These are phyloP conservation scores for Amphirosellinia nigrospora DNA, from an alignment of 495 filamentous ascomycete species.

Conservation along the genomic window DNA sequence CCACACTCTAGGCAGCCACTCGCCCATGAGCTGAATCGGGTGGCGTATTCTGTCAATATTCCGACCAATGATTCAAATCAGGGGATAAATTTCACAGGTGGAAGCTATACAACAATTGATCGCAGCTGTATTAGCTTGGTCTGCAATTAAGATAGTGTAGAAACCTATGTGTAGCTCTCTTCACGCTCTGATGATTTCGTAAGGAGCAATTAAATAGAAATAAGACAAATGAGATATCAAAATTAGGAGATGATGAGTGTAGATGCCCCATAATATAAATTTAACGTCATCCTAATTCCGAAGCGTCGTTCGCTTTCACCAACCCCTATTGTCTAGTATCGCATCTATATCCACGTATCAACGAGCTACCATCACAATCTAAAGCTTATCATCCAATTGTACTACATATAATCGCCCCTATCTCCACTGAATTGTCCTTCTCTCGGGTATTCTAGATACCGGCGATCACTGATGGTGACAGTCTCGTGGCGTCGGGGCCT, in stretches of 20 bases:
- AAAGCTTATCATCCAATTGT: not conserved
- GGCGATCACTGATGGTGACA: not conserved
- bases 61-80: too few species aligned
- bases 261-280: not conserved
- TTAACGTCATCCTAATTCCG: not conserved
- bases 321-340: not conserved
- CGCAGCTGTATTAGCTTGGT: not conserved
- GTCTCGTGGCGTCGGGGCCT: not conserved
- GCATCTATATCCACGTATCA: not conserved
- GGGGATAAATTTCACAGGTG: not conserved
- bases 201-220: not conserved
- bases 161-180: not conserved
- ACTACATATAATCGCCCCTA: not conserved
- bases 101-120: not conserved
- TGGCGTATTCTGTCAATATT: not conserved
- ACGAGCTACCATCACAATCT: not conserved
- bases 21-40: not conserved
- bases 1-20: not conserved
- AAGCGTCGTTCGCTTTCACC: not conserved
- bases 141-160: not conserved
- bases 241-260: not conserved
- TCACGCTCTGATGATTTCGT: not conserved
- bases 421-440: slow-evolving; percentile 25
- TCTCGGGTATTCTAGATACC: slow-evolving; percentile 17
- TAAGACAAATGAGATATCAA: not conserved